These are phyloP conservation scores for Coemansia sp. DNA, from an alignment of 192 early-diverging fungal genomes.

Conservation along the genomic window DNA sequence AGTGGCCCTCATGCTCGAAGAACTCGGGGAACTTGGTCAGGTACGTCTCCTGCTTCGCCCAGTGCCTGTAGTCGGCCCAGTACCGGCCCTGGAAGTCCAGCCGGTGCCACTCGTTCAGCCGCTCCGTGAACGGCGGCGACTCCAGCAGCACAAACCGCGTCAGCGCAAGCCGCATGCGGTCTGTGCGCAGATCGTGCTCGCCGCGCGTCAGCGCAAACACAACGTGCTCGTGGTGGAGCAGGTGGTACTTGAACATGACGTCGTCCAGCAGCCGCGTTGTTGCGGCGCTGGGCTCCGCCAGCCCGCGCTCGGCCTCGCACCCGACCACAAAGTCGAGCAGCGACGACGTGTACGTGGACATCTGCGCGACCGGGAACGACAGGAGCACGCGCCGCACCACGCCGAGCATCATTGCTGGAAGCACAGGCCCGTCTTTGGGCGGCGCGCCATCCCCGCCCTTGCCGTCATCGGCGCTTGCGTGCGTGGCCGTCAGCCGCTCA, in stretches of 20 bases:
- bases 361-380: constrained; percentile 68
- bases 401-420: constrained; percentile 22
- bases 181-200: constrained; percentile 58
- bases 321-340: constrained; percentile 69
- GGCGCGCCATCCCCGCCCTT: background rate
- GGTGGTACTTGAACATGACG: constrained; percentile 72
- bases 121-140: constrained; percentile 53
- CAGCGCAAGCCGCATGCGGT: constrained; percentile 56
- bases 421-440: background rate
- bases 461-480: background rate
- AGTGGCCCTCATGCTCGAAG: constrained; percentile 72
- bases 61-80: constrained; percentile 73
- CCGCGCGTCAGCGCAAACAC: constrained; percentile 69
- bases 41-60: constrained; percentile 66
- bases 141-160: constrained; percentile 58
- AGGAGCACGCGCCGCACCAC: constrained; percentile 68
- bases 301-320: constrained; percentile 22
- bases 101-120: constrained; percentile 67
- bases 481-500: constrained; percentile 22
- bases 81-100: constrained; percentile 66
- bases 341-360: constrained; percentile 69
- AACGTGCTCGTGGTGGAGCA: constrained; percentile 71
- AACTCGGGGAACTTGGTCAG: constrained; percentile 71
- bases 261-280: constrained; percentile 61
- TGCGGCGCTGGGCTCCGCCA: constrained; percentile 19